Evolutionary conservation across 1,284 basidiomycete genomes (phyloP), one percentile per base, ranked within the genome.

Genomic region (Sporisorium scitamineum): DNA sequence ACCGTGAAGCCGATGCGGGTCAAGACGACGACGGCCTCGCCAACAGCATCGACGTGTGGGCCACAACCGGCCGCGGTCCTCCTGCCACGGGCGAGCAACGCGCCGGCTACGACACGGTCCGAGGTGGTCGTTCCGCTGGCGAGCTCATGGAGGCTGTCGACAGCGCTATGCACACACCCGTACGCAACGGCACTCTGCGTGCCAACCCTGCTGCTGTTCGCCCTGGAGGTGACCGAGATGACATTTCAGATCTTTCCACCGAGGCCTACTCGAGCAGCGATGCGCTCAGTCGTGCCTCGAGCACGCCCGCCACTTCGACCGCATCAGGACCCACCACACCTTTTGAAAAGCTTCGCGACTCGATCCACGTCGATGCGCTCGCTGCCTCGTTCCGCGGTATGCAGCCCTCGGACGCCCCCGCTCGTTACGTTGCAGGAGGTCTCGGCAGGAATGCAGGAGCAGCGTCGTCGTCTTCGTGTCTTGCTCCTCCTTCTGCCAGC

Each of bases 1-100:
- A 85, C 29, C 78, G 86, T 13, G 85, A 87, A 31, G 34, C 45
- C 45, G 68, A 86, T 16, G 82, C 77, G 27, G 90, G 90, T 90
- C 37, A 39, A 39, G 83, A 89, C 89, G 63, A 91, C 88, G 88
- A 78, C 34, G 58, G 70, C 50, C 18, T 69, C 13, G 71, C 27
- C n/a, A 59, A 64, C 59, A 61, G 51, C 37, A 50, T 79, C 32
- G 60, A 83, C 52, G 79, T 73, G 31, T 76, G 80, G 64, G 59
- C 70, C 47, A 48, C 82, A 78, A 39, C 80, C 62, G 71, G 85
- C 16, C 70, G 79, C 16, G 79, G 78, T 29, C 78, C 79, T 9
- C 79, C 79, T 26, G 57, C 81, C 22, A 84, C 84, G 10, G 83
- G 80, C 24, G 85, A 86, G 45, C 85, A 86, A 14, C 84, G 85